Evolutionary conservation across 345 rosid species (phyloP).

Genomic region (Fremontodendron californicum): DNA sequence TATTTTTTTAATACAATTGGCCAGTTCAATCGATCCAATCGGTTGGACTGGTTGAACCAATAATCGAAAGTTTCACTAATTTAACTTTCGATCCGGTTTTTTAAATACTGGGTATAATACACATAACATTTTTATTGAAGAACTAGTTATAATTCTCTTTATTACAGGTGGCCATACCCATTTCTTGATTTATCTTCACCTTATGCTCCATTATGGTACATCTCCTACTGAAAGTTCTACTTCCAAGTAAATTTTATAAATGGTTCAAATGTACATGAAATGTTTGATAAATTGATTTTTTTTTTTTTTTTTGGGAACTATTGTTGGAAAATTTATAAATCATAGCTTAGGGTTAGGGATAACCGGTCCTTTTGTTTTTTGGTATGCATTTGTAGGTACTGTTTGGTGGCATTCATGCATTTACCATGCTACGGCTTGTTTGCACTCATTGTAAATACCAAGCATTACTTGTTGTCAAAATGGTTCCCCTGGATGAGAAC

Average conservation of each 20-base stretch:
- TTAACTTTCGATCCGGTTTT: too few species aligned
- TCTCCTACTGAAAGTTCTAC: not conserved
- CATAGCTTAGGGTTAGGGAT: too few species aligned
- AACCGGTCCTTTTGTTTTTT: not conserved
- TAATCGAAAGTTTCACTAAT: too few species aligned
- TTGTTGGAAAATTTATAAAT: too few species aligned
- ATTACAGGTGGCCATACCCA: constrained; percentile 72
- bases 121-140: constrained; percentile 1
- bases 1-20: too few species aligned
- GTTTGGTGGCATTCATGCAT: constrained; percentile 44
- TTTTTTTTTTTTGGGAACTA: too few species aligned
- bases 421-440: constrained; percentile 52
- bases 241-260: not conserved
- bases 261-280: not conserved
- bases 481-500: too few species aligned
- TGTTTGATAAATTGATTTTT: too few species aligned
- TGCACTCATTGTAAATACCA: constrained; percentile 32
- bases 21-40: too few species aligned
- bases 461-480: constrained; percentile 36
- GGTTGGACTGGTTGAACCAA: too few species aligned
- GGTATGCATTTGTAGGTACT: constrained; percentile 38
- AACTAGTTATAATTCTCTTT: not conserved
- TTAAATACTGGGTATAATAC: too few species aligned
- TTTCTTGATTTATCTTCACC: constrained; percentile 54
- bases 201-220: constrained; percentile 62